These are phyloP conservation scores for Mycena rosella DNA, from an alignment of 768 basidiomycete species.

Conservation along the genomic window DNA sequence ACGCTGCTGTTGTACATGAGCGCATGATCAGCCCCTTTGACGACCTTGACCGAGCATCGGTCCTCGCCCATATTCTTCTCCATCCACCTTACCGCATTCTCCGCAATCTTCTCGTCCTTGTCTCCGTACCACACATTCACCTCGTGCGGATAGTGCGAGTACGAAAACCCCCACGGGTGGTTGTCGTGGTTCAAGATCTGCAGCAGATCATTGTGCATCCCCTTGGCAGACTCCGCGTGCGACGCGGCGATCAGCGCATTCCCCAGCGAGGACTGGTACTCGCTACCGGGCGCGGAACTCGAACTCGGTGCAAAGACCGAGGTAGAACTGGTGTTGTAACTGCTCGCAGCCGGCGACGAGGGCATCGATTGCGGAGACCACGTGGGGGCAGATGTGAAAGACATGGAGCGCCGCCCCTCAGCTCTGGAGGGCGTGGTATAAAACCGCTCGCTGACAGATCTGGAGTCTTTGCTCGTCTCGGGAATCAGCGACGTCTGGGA, in stretches of 20 bases:
- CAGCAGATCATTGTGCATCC: slow-evolving; percentile 91
- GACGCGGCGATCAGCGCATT: slow-evolving; percentile 94
- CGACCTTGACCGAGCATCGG: slow-evolving; percentile 82
- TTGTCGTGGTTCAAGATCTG: slow-evolving; percentile 93
- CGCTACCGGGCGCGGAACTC: slow-evolving; percentile 50
- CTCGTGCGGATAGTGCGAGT: slow-evolving; percentile 79
- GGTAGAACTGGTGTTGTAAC: slow-evolving; percentile 50
- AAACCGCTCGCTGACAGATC: slow-evolving; percentile 50
- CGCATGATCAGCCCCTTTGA: slow-evolving; percentile 91
- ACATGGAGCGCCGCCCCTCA: slow-evolving; percentile 78
- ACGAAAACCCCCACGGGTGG: slow-evolving; percentile 92
- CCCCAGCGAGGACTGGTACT: slow-evolving; percentile 81
- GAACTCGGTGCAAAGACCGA: slow-evolving; percentile 44
- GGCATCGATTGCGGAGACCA: slow-evolving; percentile 55
- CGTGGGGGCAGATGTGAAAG: slow-evolving; percentile 67
- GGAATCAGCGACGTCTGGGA: slow-evolving; percentile 41
- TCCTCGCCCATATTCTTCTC: slow-evolving; percentile 84
- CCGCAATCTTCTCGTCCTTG: slow-evolving; percentile 92
- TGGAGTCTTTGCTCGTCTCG: slow-evolving; percentile 43
- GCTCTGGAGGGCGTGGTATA: slow-evolving; percentile 57
- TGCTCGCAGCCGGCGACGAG: slow-evolving; percentile 65
- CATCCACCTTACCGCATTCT: slow-evolving; percentile 94
- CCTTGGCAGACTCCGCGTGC: slow-evolving; percentile 93
- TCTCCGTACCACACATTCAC: slow-evolving; percentile 95
- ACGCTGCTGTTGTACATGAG: slow-evolving; percentile 93